Evolutionary conservation across 352 stramenopile species (phyloP), one percentile per base, ranked within the genome.

Genomic region (Achlya hypogyna): DNA sequence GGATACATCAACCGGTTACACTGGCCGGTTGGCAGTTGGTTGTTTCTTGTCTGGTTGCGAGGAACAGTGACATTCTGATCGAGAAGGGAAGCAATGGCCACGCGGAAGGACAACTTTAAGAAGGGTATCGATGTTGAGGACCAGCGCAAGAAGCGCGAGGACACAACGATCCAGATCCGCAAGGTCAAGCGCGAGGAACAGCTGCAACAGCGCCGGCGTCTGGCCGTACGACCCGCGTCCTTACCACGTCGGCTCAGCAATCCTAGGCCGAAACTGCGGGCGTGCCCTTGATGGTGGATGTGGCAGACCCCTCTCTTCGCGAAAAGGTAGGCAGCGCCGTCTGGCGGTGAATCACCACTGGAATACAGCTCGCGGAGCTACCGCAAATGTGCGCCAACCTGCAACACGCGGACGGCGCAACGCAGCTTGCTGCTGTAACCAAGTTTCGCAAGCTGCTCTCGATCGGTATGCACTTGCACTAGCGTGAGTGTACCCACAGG

Each of bases 361-460:
- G 51, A 8, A 12, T 16, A 63, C 85, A 98, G 79, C 80, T 99
- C 47, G 87, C 96, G 51, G 87, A 98, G 70, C 76, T 99, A 52
- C 95, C 95, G 9, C 77, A 93, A 62, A 98, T 99, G 91, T 88
- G 98, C 22, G 53, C 83, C 53, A 93, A 93, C 53, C 89, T 98
- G 20, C 93, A 97, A 65, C 93, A 88, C 25, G 81, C 84, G 43
- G 96, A 99, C 71, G 82, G 93, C 5, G 74, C 75, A 3, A 78
- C 90, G 29, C 95, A 99, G 72, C 88, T 98, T n/a, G 91, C 98
- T 63, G 95, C 93, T 31, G 98, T 98, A 35, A 98, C 95, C 54
- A 96, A 98, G 74, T 99, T 99, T 78, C 93, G 97, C 74, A 98
- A 98, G 65, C 78, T 99, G 16, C 81, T 99, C 8, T 99, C 93